Percentiles rank a stretch among this genome's conserved stretches.
phyloP scores from a whole-genome alignment of 1,284 basidiomycete genomes.

The Trametes pubescens region DNA sequence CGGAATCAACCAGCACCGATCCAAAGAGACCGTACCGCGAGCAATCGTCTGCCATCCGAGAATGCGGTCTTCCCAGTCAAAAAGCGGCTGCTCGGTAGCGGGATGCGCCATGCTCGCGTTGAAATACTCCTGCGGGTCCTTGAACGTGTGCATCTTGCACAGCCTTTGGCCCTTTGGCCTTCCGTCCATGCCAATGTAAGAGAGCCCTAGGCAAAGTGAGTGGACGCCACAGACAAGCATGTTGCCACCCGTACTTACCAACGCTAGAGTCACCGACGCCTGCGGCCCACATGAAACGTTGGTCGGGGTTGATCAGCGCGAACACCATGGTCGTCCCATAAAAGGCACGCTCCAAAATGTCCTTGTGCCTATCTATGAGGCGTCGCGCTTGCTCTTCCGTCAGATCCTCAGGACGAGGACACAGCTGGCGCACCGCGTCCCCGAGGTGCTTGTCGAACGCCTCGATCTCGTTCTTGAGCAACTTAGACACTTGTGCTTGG shows the following conservation, averaged over 20 bases:
- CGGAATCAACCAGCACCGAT: not conserved
- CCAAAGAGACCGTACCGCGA: not conserved
- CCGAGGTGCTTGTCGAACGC: not conserved
- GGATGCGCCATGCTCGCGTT: not conserved
- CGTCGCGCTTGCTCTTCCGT: not conserved
- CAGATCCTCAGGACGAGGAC: not conserved
- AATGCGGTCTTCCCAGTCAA: slow-evolving; percentile 10
- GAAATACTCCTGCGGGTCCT: slow-evolving; percentile 8
- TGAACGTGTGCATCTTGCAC: slow-evolving; percentile 10
- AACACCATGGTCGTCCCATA: slow-evolving; percentile 13
- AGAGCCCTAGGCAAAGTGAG: not conserved
- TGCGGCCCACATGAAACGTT: slow-evolving; percentile 13
- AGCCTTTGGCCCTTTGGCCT: not conserved
- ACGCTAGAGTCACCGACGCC: slow-evolving; percentile 14
- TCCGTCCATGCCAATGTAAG: not conserved
- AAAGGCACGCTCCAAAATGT: slow-evolving; percentile 7
- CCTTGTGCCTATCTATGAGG: slow-evolving; percentile 2
- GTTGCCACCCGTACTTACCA: not conserved
- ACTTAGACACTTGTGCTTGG: not conserved
- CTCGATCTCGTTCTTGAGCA: slow-evolving; percentile 2
- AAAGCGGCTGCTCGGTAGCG: not conserved
- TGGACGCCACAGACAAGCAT: not conserved
- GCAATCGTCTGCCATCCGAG: slow-evolving; percentile 4
- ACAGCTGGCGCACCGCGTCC: slow-evolving; percentile 4
- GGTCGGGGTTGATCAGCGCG: slow-evolving; percentile 8